Conservation (phyloP, 2,329 filamentous ascomycete genomes). For the Colletotrichum lentis region DNA sequence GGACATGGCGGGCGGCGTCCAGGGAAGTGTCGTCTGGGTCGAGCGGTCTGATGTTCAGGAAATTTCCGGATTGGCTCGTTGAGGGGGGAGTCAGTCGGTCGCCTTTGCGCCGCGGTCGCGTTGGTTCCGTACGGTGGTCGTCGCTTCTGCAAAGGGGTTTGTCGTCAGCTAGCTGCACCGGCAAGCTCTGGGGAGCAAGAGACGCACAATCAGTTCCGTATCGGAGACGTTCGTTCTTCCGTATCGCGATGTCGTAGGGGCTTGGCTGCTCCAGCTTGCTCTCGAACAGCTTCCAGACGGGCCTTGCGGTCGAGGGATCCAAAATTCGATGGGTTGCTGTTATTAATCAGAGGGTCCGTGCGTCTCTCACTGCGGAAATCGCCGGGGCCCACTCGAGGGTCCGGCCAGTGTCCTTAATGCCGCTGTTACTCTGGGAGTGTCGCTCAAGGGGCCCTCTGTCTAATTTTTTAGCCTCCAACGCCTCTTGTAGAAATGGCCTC, state of each 20-base stretch:
- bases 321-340: conserved; percentile 23
- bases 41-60: neutral
- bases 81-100: neutral
- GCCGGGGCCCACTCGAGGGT: conserved; percentile 6
- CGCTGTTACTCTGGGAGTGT: too few relatives aligned
- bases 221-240: neutral
- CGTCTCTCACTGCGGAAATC: neutral
- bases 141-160: neutral
- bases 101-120: conserved; percentile 4
- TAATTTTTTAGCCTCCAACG: too few relatives aligned
- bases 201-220: neutral
- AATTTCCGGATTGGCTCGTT: neutral
- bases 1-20: conserved; percentile 60
- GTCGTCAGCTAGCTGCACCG: neutral
- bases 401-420: too few relatives aligned
- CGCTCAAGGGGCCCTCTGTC: too few relatives aligned
- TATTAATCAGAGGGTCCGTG: conserved; percentile 19
- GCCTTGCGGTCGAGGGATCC: conserved; percentile 8
- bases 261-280: conserved; percentile 1
- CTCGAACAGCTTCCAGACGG: neutral
- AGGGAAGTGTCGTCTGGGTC: neutral
- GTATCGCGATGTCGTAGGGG: conserved; percentile 11
- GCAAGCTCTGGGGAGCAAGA: too few relatives aligned
- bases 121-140: neutral
- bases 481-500: too few relatives aligned